phyloP scores from a whole-genome alignment of 2,329 filamentous ascomycete species.

The Diaporthe helianthi region DNA sequence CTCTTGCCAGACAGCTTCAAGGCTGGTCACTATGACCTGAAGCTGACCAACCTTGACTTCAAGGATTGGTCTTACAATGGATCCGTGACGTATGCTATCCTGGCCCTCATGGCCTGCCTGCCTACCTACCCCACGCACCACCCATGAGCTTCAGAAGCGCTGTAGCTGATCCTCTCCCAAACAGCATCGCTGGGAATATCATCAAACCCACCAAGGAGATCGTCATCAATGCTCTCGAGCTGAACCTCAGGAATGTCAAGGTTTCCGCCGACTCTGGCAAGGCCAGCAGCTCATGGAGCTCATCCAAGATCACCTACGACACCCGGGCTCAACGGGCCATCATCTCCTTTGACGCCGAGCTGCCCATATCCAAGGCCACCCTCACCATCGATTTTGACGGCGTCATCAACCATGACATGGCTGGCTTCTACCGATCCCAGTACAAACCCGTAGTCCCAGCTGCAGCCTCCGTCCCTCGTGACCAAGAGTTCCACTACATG shows the following conservation, averaged over 20 bases:
- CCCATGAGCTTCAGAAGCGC: not conserved
- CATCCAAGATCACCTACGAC: constrained; percentile 79
- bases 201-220: constrained; percentile 76
- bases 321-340: constrained; percentile 83
- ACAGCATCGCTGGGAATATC: constrained; percentile 77
- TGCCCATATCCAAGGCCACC: constrained; percentile 73
- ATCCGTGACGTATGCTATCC: constrained; percentile 64
- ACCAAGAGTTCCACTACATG: constrained; percentile 74
- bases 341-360: constrained; percentile 73
- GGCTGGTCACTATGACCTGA: constrained; percentile 85
- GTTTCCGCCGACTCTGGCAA: constrained; percentile 65
- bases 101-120: constrained; percentile 23
- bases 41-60: constrained; percentile 83
- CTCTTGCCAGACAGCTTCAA: constrained; percentile 72
- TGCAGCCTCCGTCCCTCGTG: constrained; percentile 78
- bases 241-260: constrained; percentile 74
- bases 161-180: constrained; percentile 6
- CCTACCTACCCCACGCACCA: not conserved
- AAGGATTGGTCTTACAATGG: constrained; percentile 79
- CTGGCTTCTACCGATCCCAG: constrained; percentile 85
- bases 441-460: constrained; percentile 83
- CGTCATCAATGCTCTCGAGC: constrained; percentile 83
- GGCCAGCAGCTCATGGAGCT: constrained; percentile 62
- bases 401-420: constrained; percentile 91
- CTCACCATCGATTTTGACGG: constrained; percentile 71